Conservation (phyloP, 306 rosid genomes). For the Cucumis cinereus region DNA sequence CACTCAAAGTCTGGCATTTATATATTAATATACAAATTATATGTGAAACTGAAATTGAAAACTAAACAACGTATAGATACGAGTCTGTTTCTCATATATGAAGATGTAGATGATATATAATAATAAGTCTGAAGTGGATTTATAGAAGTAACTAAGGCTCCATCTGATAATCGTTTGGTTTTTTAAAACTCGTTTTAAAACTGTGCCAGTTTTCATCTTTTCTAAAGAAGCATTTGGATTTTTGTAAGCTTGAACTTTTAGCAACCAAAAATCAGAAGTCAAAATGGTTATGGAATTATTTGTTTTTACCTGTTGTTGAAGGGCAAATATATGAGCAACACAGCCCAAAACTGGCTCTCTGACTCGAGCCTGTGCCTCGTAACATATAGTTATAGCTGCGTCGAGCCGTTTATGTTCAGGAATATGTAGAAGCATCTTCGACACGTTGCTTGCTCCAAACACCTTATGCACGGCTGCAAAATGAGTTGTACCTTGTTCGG, state of each 20-base stretch:
- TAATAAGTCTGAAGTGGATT: too few relatives aligned
- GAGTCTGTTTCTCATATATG: background rate
- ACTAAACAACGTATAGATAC: background rate
- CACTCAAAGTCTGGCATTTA: background rate
- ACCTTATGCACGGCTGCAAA: conserved; percentile 1
- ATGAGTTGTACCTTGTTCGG: conserved; percentile 1
- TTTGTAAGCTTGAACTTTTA: too few relatives aligned
- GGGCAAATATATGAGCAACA: conserved; percentile 6
- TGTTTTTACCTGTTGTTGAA: background rate
- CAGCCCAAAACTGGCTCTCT: conserved; percentile 5
- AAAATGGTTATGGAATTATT: background rate
- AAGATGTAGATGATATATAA: background rate
- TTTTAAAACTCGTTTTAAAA: too few relatives aligned
- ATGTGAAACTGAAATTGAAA: background rate
- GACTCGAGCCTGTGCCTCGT: background rate
- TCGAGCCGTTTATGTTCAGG: background rate
- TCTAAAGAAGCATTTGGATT: too few relatives aligned
- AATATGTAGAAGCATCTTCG: conserved; percentile 3
- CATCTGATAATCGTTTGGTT: too few relatives aligned
- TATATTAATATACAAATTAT: background rate
- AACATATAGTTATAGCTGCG: conserved; percentile 1
- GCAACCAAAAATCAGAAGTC: too few relatives aligned
- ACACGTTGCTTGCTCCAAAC: conserved; percentile 1
- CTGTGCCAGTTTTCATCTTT: too few relatives aligned
- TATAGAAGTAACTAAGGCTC: too few relatives aligned